These are phyloP conservation scores for Pestalotiopsis fici DNA, from an alignment of 2,329 filamentous ascomycete species.

Conservation along the genomic window DNA sequence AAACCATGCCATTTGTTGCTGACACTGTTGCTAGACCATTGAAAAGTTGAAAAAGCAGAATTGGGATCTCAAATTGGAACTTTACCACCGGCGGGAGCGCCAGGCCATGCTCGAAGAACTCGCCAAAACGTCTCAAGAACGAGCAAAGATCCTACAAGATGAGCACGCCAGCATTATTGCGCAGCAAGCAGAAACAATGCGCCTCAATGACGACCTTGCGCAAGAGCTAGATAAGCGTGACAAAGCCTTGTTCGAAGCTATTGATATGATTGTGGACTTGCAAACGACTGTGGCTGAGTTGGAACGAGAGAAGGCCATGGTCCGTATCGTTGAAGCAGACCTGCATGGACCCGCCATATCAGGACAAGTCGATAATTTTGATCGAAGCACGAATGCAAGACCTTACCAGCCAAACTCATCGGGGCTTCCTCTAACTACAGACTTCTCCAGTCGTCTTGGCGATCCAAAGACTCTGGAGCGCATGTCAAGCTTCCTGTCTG, in stretches of 20 bases:
- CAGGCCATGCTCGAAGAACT: constrained; percentile 61
- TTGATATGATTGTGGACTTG: constrained; percentile 66
- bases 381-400: constrained; percentile 14
- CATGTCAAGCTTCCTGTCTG: constrained; percentile 68
- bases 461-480: constrained; percentile 46
- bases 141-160: constrained; percentile 53
- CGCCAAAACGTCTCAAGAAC: constrained; percentile 54
- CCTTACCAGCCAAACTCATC: neutral
- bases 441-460: neutral
- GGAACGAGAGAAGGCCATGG: constrained; percentile 53
- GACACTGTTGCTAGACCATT: constrained; percentile 8
- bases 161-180: constrained; percentile 49
- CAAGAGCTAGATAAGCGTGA: constrained; percentile 67
- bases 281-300: constrained; percentile 61
- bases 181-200: constrained; percentile 45
- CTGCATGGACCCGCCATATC: neutral
- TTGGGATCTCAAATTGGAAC: constrained; percentile 74
- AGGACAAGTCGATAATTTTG: neutral
- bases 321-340: constrained; percentile 47
- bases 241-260: constrained; percentile 70
- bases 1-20: constrained; percentile 3
- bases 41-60: constrained; percentile 70
- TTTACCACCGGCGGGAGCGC: constrained; percentile 68
- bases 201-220: constrained; percentile 60
- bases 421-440: neutral